A percentile compares a stretch with the other conserved stretches of the same genome.
phyloP scores from a whole-genome alignment of 768 basidiomycete genomes.

The Lyophyllum semitale region DNA sequence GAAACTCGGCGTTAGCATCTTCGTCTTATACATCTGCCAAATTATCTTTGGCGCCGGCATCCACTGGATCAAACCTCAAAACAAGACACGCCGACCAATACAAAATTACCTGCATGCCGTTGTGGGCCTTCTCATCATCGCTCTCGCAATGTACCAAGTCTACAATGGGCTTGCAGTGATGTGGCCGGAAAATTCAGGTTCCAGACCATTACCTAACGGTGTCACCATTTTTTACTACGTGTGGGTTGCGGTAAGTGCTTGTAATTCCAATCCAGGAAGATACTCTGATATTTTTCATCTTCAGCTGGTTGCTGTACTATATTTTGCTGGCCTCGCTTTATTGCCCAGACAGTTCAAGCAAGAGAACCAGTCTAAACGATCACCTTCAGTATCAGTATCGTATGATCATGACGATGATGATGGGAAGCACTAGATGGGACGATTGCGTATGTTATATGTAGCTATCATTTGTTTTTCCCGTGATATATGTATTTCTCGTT shows the following conservation, averaged over 20 bases:
- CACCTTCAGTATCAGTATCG: slow-evolving; percentile 12
- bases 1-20: slow-evolving; percentile 52
- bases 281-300: slow-evolving; percentile 3
- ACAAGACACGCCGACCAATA: slow-evolving; percentile 37
- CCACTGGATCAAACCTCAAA: slow-evolving; percentile 51
- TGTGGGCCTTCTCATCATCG: slow-evolving; percentile 52
- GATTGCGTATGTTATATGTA: no score
- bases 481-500: no score
- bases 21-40: slow-evolving; percentile 53
- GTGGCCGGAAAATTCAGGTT: slow-evolving; percentile 50
- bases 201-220: slow-evolving; percentile 33
- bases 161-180: slow-evolving; percentile 46
- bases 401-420: slow-evolving; percentile 15
- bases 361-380: slow-evolving; percentile 36
- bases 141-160: slow-evolving; percentile 51
- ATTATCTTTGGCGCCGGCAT: slow-evolving; percentile 50
- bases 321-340: slow-evolving; percentile 41
- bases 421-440: background rate
- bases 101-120: slow-evolving; percentile 63
- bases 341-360: slow-evolving; percentile 50
- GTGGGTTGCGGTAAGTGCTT: slow-evolving; percentile 46
- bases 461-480: no score
- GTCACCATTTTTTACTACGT: slow-evolving; percentile 45
- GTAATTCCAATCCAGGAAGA: background rate
- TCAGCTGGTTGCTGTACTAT: slow-evolving; percentile 44